Conservation (phyloP, 2,329 filamentous ascomycete genomes). For the Xylariaceae sp. region DNA sequence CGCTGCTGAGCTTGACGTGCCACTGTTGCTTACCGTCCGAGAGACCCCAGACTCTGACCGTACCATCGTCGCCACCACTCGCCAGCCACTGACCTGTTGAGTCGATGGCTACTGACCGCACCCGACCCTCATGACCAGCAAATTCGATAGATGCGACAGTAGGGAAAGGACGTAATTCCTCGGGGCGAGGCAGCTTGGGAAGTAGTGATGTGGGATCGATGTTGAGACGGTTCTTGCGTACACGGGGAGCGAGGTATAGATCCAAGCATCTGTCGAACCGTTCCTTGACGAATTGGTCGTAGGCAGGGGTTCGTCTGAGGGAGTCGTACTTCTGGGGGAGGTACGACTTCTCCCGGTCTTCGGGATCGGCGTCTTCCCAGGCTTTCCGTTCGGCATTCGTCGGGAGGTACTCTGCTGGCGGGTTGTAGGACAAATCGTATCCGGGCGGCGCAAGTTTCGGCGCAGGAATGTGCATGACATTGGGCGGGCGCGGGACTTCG, state of each 20-base stretch:
- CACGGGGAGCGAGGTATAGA: slow-evolving; percentile 86
- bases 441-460: slow-evolving; percentile 90
- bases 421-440: slow-evolving; percentile 95
- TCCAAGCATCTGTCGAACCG: slow-evolving; percentile 94
- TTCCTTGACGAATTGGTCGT: slow-evolving; percentile 86
- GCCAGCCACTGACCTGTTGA: slow-evolving; percentile 81
- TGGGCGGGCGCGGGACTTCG: slow-evolving; percentile 73
- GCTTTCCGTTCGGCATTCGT: slow-evolving; percentile 74
- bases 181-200: slow-evolving; percentile 86
- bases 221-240: slow-evolving; percentile 89
- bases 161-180: slow-evolving; percentile 92
- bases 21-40: slow-evolving; percentile 81
- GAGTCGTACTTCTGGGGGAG: slow-evolving; percentile 77
- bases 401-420: slow-evolving; percentile 88
- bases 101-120: slow-evolving; percentile 79
- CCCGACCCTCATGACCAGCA: slow-evolving; percentile 80
- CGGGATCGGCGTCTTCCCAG: slow-evolving; percentile 82
- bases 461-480: slow-evolving; percentile 91
- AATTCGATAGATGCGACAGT: slow-evolving; percentile 84
- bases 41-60: slow-evolving; percentile 84
- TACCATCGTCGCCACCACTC: slow-evolving; percentile 91
- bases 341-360: slow-evolving; percentile 87
- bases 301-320: slow-evolving; percentile 86
- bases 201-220: slow-evolving; percentile 92
- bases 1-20: slow-evolving; percentile 71